Conservation (phyloP, 1,284 basidiomycete species). For the Malassezia restricta region DNA sequence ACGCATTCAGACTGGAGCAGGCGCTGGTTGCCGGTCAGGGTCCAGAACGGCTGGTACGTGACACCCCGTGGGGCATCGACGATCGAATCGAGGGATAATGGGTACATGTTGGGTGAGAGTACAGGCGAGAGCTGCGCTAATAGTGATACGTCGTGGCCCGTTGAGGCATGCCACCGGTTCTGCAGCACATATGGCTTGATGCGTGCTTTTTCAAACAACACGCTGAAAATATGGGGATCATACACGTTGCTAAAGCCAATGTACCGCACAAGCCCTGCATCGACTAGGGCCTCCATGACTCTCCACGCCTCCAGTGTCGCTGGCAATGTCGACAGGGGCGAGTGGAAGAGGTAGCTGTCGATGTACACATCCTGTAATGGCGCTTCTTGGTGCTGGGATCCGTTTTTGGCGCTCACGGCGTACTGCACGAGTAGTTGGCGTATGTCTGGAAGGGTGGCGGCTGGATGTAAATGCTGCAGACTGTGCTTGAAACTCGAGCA, state of each 20-base stretch:
- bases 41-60: slow-evolving; percentile 42
- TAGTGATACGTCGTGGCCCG: slow-evolving; percentile 40
- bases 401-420: slow-evolving; percentile 10
- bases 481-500: slow-evolving; percentile 20
- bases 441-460: slow-evolving; percentile 11
- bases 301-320: slow-evolving; percentile 35
- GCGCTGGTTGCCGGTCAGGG: slow-evolving; percentile 35
- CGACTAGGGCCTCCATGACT: slow-evolving; percentile 33
- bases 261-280: slow-evolving; percentile 26
- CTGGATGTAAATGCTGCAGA: slow-evolving; percentile 25
- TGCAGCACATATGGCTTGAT: slow-evolving; percentile 31
- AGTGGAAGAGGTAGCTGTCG: slow-evolving; percentile 38
- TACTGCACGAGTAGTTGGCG: slow-evolving; percentile 14
- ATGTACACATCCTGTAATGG: slow-evolving; percentile 24
- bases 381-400: not conserved
- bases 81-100: not conserved
- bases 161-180: slow-evolving; percentile 40
- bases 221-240: slow-evolving; percentile 32
- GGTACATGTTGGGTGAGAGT: slow-evolving; percentile 33
- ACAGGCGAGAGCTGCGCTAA: slow-evolving; percentile 27
- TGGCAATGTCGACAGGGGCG: slow-evolving; percentile 29
- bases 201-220: slow-evolving; percentile 19
- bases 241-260: slow-evolving; percentile 35
- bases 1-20: slow-evolving; percentile 22
- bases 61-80: slow-evolving; percentile 11